These are phyloP conservation scores for Diaporthe sp. DNA, from an alignment of 2,329 filamentous ascomycete genomes.

Conservation along the genomic window DNA sequence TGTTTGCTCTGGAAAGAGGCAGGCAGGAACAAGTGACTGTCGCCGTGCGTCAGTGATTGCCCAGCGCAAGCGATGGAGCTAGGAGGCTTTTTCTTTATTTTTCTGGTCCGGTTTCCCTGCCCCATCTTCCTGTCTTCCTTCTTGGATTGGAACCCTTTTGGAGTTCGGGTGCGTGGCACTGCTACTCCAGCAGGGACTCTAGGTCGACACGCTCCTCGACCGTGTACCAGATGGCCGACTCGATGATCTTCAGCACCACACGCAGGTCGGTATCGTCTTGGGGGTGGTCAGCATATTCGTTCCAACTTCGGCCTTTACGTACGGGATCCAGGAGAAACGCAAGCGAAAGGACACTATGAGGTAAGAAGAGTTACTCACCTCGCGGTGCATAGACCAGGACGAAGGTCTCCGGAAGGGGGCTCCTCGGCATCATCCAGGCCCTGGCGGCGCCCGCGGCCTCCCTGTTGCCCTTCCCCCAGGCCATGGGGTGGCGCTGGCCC, in stretches of 20 bases:
- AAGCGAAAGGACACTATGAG: neutral
- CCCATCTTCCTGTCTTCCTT: neutral
- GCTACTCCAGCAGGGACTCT: conserved; percentile 34
- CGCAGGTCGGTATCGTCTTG: conserved; percentile 75
- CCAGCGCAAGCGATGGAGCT: conserved; percentile 23
- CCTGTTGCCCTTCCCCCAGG: conserved; percentile 65
- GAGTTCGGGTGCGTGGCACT: neutral
- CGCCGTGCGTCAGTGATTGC: conserved; percentile 36
- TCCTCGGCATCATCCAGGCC: conserved; percentile 51
- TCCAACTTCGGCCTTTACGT: neutral
- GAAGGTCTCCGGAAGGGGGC: conserved; percentile 81
- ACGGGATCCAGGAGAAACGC: neutral
- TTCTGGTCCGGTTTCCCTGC: neutral
- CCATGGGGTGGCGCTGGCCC: conserved; percentile 80
- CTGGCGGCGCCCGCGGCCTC: neutral
- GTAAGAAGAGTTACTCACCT: conserved; percentile 51
- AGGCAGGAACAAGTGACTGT: conserved; percentile 18
- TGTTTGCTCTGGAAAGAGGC: neutral
- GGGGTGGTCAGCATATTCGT: conserved; percentile 17
- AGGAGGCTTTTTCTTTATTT: neutral
- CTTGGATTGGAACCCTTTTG: no score
- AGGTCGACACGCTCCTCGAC: conserved; percentile 45
- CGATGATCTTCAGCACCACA: conserved; percentile 77
- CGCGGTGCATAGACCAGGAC: conserved; percentile 87
- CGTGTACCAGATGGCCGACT: conserved; percentile 80